Evolutionary conservation across 768 basidiomycete genomes (phyloP).

Genomic region (Mycena rebaudengoi): DNA sequence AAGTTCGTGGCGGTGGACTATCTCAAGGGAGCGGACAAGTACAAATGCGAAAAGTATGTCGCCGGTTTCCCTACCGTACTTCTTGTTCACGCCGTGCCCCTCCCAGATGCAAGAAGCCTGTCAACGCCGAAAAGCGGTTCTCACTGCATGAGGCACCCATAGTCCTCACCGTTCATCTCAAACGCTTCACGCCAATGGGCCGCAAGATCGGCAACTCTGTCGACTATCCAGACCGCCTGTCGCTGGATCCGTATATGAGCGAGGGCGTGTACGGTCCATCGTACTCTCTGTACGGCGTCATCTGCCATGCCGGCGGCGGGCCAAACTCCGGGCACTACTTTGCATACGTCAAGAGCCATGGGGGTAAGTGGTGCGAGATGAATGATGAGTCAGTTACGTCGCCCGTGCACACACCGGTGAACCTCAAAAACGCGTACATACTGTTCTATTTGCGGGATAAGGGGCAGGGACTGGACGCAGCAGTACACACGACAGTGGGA

Average conservation of each 20-base stretch:
- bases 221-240: conserved; percentile 79
- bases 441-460: conserved; percentile 89
- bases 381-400: conserved; percentile 84
- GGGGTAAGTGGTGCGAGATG: conserved; percentile 88
- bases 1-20: conserved; percentile 86
- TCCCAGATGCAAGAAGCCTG: conserved; percentile 93
- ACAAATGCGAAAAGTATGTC: conserved; percentile 96
- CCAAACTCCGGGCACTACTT: conserved; percentile 98
- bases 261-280: conserved; percentile 76
- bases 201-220: conserved; percentile 84
- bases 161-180: conserved; percentile 92
- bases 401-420: conserved; percentile 54
- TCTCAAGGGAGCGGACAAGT: conserved; percentile 92
- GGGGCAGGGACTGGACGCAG: conserved; percentile 77
- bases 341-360: conserved; percentile 77
- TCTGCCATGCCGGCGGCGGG: conserved; percentile 91
- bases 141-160: conserved; percentile 87
- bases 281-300: conserved; percentile 91
- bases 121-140: conserved; percentile 90
- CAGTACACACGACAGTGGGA: conserved; percentile 50
- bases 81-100: background rate
- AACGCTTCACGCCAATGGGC: conserved; percentile 92
- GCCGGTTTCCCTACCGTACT: background rate
- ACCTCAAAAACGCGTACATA: conserved; percentile 87
- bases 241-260: conserved; percentile 85